Percentiles rank a stretch among this genome's conserved stretches.
Conservation (phyloP, 164 flowering plant genomes). For the Litsea cubeba region DNA sequence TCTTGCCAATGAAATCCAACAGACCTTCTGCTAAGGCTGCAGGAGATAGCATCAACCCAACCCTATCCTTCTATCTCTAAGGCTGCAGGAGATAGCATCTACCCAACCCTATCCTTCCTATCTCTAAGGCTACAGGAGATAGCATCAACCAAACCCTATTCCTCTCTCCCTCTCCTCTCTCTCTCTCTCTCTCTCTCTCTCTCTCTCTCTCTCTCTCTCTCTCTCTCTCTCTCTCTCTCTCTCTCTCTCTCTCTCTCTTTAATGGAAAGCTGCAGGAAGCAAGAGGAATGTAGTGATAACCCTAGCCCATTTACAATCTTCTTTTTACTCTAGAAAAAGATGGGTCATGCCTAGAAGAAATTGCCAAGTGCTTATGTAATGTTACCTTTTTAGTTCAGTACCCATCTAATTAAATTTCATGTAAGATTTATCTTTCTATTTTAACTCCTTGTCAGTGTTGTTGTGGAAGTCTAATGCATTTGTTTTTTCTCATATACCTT, state of each 20-base stretch:
- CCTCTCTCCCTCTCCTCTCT: conserved; percentile 34
- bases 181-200: too few relatives aligned
- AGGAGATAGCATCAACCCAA: background rate
- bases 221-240: conserved; percentile 37
- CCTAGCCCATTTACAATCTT: background rate
- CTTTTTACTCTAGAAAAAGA: background rate
- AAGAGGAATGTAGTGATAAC: background rate
- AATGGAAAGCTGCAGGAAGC: background rate
- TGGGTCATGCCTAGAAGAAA: background rate
- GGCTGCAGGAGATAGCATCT: background rate
- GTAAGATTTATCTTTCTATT: background rate
- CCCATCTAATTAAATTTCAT: background rate
- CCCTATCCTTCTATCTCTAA: conserved; percentile 14
- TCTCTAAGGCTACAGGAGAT: conserved; percentile 15
- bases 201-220: background rate
- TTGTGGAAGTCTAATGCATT: background rate
- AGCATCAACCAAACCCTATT: background rate
- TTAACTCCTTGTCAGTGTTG: background rate
- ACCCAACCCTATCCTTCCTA: background rate
- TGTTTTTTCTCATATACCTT: too few relatives aligned
- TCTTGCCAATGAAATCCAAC: conserved; percentile 82
- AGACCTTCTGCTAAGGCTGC: conserved; percentile 58
- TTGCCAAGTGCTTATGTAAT: background rate
- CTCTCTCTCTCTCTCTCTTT: too few relatives aligned
- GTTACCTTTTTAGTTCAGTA: background rate